Evolutionary conservation across 345 rosid species (phyloP).

Genomic region (Clarkia xantiana): DNA sequence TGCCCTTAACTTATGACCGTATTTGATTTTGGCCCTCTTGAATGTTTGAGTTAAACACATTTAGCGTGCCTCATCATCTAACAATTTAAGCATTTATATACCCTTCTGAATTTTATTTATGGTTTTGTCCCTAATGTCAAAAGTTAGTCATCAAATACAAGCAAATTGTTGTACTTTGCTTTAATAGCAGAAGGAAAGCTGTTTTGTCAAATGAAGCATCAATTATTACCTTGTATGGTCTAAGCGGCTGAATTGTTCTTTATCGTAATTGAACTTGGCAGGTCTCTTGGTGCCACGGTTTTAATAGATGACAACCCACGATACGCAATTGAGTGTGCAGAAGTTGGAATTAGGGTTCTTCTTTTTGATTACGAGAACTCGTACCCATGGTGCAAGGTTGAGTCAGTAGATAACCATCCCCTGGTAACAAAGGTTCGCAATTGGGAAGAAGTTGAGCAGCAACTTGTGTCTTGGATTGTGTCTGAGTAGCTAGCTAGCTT

Average conservation of each 20-base stretch:
- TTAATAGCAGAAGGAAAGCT: too few relatives aligned
- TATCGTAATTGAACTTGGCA: slow-evolving; percentile 10
- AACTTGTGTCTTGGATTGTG: slow-evolving; percentile 32
- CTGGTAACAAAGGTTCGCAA: slow-evolving; percentile 68
- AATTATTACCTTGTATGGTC: too few relatives aligned
- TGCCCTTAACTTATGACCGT: too few relatives aligned
- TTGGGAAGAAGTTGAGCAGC: slow-evolving; percentile 84
- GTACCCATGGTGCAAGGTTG: slow-evolving; percentile 84
- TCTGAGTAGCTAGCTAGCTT: slow-evolving; percentile 10
- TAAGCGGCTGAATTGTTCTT: background rate
- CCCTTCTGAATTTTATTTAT: too few relatives aligned
- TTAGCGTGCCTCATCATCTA: too few relatives aligned
- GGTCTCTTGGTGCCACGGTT: slow-evolving; percentile 77
- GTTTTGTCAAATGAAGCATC: too few relatives aligned
- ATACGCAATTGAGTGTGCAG: slow-evolving; percentile 79
- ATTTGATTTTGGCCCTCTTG: too few relatives aligned
- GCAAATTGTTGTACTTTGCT: too few relatives aligned
- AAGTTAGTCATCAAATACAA: too few relatives aligned
- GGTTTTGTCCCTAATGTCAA: too few relatives aligned
- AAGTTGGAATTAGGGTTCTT: slow-evolving; percentile 71
- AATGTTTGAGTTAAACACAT: too few relatives aligned
- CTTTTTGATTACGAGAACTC: slow-evolving; percentile 86
- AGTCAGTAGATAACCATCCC: slow-evolving; percentile 49
- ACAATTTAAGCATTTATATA: too few relatives aligned
- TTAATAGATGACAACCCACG: slow-evolving; percentile 89